These are phyloP conservation scores for Neocucurbitaria cava DNA, from an alignment of 2,329 filamentous ascomycete genomes.

Conservation along the genomic window DNA sequence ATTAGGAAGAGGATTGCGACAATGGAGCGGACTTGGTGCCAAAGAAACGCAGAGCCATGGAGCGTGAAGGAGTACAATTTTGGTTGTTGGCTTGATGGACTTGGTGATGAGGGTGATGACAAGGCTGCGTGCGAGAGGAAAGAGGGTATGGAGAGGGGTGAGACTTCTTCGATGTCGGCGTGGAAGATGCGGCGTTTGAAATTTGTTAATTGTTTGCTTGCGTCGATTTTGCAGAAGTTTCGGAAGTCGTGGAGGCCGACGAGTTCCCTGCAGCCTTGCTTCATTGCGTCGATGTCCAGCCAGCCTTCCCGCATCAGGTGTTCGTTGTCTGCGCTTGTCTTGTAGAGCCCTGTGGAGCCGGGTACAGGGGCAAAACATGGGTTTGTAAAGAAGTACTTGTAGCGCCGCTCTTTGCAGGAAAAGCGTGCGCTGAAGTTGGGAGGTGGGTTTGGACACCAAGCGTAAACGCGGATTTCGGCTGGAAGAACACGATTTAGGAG, in stretches of 20 bases:
- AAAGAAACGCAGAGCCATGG: slow-evolving; percentile 90
- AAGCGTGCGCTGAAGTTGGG: slow-evolving; percentile 87
- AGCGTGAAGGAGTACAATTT: slow-evolving; percentile 89
- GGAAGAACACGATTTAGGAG: slow-evolving; percentile 88
- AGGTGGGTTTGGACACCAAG: slow-evolving; percentile 88
- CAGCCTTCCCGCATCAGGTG: slow-evolving; percentile 63
- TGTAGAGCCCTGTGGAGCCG: slow-evolving; percentile 58
- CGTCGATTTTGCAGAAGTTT: slow-evolving; percentile 95
- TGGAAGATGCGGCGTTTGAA: slow-evolving; percentile 81
- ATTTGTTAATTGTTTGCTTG: slow-evolving; percentile 85
- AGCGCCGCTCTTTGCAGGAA: slow-evolving; percentile 87
- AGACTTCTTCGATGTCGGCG: slow-evolving; percentile 70
- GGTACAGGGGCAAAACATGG: slow-evolving; percentile 80
- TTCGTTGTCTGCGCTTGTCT: slow-evolving; percentile 13
- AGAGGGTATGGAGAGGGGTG: slow-evolving; percentile 31
- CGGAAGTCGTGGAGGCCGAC: slow-evolving; percentile 91
- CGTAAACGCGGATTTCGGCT: slow-evolving; percentile 85
- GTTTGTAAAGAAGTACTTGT: slow-evolving; percentile 98
- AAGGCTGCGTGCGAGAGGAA: slow-evolving; percentile 41
- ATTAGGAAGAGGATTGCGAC: slow-evolving; percentile 91
- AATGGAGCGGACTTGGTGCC: slow-evolving; percentile 98
- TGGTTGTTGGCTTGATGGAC: slow-evolving; percentile 29
- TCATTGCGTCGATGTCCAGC: slow-evolving; percentile 89
- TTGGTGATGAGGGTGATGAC: slow-evolving; percentile 7
- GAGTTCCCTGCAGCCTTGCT: slow-evolving; percentile 77